Conservation (phyloP, 768 basidiomycete genomes). For the Amanita subjunquillea region DNA sequence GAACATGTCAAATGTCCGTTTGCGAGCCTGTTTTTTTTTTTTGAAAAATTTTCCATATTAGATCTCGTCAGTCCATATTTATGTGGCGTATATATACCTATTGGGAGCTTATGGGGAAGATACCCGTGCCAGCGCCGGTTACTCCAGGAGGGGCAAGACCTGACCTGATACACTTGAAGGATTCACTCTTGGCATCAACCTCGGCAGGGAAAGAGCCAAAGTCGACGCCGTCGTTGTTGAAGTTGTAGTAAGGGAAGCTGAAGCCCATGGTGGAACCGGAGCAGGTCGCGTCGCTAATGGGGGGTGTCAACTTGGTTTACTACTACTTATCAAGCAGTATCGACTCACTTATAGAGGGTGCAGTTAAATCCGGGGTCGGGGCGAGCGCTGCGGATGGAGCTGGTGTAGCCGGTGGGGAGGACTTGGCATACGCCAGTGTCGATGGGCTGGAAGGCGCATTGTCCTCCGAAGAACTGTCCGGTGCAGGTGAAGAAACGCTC, state of each 20-base stretch:
- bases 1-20: background rate
- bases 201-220: background rate
- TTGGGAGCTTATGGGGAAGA: background rate
- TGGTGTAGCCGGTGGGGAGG: background rate
- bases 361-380: constrained; percentile 4
- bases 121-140: background rate
- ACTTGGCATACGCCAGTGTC: background rate
- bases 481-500: constrained; percentile 5
- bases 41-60: too few relatives aligned
- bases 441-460: background rate
- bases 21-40: background rate
- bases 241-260: constrained; percentile 1
- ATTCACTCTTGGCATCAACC: background rate
- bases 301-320: background rate
- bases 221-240: background rate
- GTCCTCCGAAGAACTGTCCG: background rate
- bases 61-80: too few relatives aligned
- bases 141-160: background rate
- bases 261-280: background rate
- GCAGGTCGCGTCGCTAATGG: background rate
- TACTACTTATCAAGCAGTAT: too few relatives aligned
- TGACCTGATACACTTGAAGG: background rate
- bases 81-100: background rate
- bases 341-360: background rate
- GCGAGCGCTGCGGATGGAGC: background rate